Evolutionary conservation across 139 green algal genomes (phyloP), one percentile per base, ranked within the genome.

Genomic region (Chlamydomonas sp.): DNA sequence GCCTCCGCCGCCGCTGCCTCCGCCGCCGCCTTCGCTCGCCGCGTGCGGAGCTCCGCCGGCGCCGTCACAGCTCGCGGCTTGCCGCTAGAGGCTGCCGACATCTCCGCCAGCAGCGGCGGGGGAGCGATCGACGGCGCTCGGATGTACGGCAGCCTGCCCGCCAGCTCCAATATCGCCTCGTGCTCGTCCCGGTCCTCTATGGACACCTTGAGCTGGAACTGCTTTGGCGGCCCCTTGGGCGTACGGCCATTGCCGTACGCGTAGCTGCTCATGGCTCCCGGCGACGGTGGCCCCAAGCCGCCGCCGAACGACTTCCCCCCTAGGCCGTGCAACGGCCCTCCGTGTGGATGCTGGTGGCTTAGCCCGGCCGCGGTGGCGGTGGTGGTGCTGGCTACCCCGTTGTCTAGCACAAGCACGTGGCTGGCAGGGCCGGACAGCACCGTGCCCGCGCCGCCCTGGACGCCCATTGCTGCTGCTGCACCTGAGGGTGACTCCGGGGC

Each of bases 111-210:
- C 31, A 49, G 31, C 31, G 31, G 31, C 31, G 31, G 31, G 31
- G 31, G 31, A 49, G 31, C n/a, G 67, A 6, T 73, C 3, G 60
- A 17, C 12, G 72, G 83, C 73, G n/a, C 2, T 31, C 72, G 68
- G 57, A 87, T 74, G 72, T 74, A 64, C n/a, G 84, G 84, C 63
- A 88, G 64, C 3, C 84, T 75, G 0, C 20, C 74, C 60, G 84
- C 74, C 4, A 88, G 57, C 10, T 83, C 64, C 10, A 83, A 57
- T 18, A 88, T 88, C 5, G 75, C 75, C 16, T 88, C 75, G 49
- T 67, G 17, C 84, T 88, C 84, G 84, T 88, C 84, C 5, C 74
- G 57, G 64, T 88, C 84, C 49, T 88, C 84, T 18, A 88, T 88
- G 9, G 74, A 10, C 4, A 88, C 73, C 63, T 81, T 80, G 63